phyloP scores from a whole-genome alignment of 345 rosid species.

The Raphanus sativus region DNA sequence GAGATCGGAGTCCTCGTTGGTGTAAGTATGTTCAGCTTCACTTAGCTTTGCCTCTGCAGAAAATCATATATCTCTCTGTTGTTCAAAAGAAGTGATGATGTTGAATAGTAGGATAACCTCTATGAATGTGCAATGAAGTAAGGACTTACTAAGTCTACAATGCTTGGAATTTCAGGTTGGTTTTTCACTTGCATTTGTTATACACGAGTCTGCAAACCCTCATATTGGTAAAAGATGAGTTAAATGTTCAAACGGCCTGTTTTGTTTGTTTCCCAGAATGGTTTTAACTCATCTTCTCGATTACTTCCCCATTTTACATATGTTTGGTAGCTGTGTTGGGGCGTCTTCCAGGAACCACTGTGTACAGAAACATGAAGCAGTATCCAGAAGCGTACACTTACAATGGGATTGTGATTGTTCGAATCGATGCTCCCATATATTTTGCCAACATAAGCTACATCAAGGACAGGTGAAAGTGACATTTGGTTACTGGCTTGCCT shows the following conservation, averaged over 20 bases:
- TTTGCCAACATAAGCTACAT: conserved; percentile 93
- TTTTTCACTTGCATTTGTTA: conserved; percentile 90
- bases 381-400: conserved; percentile 95
- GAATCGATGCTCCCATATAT: conserved; percentile 91
- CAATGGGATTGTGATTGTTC: conserved; percentile 91
- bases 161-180: conserved; percentile 52
- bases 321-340: conserved; percentile 67
- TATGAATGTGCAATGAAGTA: not conserved
- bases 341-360: conserved; percentile 98
- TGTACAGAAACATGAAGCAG: conserved; percentile 82
- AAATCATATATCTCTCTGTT: too few species aligned
- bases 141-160: not conserved
- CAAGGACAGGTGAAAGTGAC: conserved; percentile 67
- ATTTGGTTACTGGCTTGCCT: not conserved
- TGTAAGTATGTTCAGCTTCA: conserved; percentile 43
- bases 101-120: too few species aligned
- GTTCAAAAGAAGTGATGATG: too few species aligned
- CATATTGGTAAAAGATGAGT: conserved; percentile 68
- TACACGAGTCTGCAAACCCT: conserved; percentile 98
- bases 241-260: too few species aligned
- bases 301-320: not conserved
- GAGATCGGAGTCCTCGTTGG: conserved; percentile 98
- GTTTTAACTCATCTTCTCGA: not conserved
- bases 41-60: too few species aligned
- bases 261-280: not conserved